Conservation (phyloP, 1,284 basidiomycete species). For the Psilocybe mexicana region DNA sequence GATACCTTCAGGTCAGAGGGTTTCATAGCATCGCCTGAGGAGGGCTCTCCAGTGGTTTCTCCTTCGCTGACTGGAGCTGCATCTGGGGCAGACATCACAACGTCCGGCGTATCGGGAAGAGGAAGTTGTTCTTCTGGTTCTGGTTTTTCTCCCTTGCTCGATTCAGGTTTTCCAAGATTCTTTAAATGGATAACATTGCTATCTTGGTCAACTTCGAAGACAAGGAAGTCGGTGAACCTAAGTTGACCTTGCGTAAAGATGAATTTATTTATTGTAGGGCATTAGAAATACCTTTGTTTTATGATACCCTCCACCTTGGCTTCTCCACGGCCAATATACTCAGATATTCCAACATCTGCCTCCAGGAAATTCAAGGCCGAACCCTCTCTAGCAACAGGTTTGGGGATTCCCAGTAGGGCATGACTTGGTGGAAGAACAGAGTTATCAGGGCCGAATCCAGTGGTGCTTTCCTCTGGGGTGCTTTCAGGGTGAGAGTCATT, state of each 20-base stretch:
- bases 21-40: neutral
- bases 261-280: neutral
- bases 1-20: constrained; percentile 8
- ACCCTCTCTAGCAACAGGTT: constrained; percentile 47
- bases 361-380: constrained; percentile 69
- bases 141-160: constrained; percentile 36
- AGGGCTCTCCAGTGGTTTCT: neutral
- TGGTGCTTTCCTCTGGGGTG: neutral
- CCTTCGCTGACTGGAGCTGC: neutral
- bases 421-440: constrained; percentile 75
- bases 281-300: constrained; percentile 84
- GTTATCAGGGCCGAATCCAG: constrained; percentile 19
- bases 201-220: constrained; percentile 84
- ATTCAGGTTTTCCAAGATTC: constrained; percentile 69
- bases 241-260: neutral
- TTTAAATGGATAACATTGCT: constrained; percentile 79
- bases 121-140: neutral
- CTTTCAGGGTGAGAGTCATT: constrained; percentile 21
- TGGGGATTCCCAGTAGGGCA: constrained; percentile 56
- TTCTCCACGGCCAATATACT: constrained; percentile 77
- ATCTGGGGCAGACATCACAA: neutral
- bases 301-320: constrained; percentile 86
- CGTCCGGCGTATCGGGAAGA: neutral
- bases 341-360: constrained; percentile 87
- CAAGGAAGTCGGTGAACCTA: constrained; percentile 94